Percentiles rank a stretch among this genome's conserved stretches.
Evolutionary conservation across 371 early-diverging fungal species (phyloP).

Genomic region (Chytridium lagenaria): DNA sequence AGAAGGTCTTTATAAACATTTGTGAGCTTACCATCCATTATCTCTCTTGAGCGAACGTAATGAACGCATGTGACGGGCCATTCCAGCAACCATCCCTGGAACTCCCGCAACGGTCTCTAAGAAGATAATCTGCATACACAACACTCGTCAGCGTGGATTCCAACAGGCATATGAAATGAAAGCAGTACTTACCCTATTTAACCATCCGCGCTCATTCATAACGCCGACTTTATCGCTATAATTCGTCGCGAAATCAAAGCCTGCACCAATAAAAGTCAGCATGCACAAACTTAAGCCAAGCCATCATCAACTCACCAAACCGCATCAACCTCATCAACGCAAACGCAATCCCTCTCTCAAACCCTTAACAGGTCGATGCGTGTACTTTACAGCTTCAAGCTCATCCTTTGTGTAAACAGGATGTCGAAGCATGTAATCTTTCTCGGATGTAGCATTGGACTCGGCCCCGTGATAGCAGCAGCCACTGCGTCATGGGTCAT

Average conservation of each 20-base stretch:
- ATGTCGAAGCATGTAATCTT: slow-evolving; percentile 37
- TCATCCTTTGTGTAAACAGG: slow-evolving; percentile 44
- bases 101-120: slow-evolving; percentile 77
- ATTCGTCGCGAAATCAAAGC: slow-evolving; percentile 39
- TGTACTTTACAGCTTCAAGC: slow-evolving; percentile 30
- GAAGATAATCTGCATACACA: slow-evolving; percentile 53
- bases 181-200: slow-evolving; percentile 15
- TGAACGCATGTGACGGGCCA: slow-evolving; percentile 83
- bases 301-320: slow-evolving; percentile 25
- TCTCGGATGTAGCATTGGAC: background rate
- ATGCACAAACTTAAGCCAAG: slow-evolving; percentile 13
- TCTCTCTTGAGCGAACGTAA: slow-evolving; percentile 84
- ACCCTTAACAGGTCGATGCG: slow-evolving; percentile 32
- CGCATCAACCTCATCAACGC: slow-evolving; percentile 37
- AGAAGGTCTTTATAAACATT: background rate
- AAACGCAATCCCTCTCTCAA: slow-evolving; percentile 38
- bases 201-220: slow-evolving; percentile 47
- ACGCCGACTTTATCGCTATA: slow-evolving; percentile 39
- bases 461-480: background rate
- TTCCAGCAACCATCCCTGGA: slow-evolving; percentile 90
- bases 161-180: background rate
- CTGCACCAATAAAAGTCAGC: background rate
- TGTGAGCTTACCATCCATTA: slow-evolving; percentile 68
- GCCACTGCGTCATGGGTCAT: background rate
- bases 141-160: slow-evolving; percentile 30